Conservation (phyloP, 1,284 basidiomycete species). For the Ganoderma sinense region DNA sequence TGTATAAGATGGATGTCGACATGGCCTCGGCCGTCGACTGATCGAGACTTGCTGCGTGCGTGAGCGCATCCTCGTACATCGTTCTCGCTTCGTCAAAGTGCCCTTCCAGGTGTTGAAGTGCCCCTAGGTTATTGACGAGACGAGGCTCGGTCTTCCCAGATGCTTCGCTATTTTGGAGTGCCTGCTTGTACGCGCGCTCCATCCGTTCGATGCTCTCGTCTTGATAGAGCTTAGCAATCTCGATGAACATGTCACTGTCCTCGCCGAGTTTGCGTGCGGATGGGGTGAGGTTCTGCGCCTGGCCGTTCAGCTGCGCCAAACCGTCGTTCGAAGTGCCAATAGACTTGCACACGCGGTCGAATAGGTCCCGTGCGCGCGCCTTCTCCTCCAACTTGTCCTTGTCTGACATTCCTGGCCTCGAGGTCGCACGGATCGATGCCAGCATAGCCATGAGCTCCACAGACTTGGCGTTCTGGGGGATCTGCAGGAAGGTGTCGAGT, state of each 20-base stretch:
- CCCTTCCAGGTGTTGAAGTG: slow-evolving; percentile 77
- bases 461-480: slow-evolving; percentile 67
- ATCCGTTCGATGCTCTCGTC: slow-evolving; percentile 80
- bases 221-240: slow-evolving; percentile 89
- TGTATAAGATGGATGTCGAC: slow-evolving; percentile 87
- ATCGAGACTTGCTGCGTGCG: slow-evolving; percentile 56
- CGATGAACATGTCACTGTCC: slow-evolving; percentile 86
- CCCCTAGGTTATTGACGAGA: slow-evolving; percentile 86
- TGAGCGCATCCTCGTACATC: slow-evolving; percentile 76
- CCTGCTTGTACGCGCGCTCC: slow-evolving; percentile 76
- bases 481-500: slow-evolving; percentile 79
- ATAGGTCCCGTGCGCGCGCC: slow-evolving; percentile 78
- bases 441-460: slow-evolving; percentile 89
- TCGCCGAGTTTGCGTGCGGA: slow-evolving; percentile 65
- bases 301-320: slow-evolving; percentile 45
- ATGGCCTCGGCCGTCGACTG: slow-evolving; percentile 68
- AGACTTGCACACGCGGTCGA: slow-evolving; percentile 76
- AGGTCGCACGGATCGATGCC: slow-evolving; percentile 84
- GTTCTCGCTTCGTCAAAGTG: slow-evolving; percentile 61
- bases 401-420: slow-evolving; percentile 79
- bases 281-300: slow-evolving; percentile 38
- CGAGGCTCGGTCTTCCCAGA: slow-evolving; percentile 63
- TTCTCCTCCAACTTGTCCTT: slow-evolving; percentile 79
- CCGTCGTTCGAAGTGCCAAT: slow-evolving; percentile 64
- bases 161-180: slow-evolving; percentile 65